These are phyloP conservation scores for Arthrinium phaeospermum DNA, from an alignment of 2,329 filamentous ascomycete genomes.

Conservation along the genomic window DNA sequence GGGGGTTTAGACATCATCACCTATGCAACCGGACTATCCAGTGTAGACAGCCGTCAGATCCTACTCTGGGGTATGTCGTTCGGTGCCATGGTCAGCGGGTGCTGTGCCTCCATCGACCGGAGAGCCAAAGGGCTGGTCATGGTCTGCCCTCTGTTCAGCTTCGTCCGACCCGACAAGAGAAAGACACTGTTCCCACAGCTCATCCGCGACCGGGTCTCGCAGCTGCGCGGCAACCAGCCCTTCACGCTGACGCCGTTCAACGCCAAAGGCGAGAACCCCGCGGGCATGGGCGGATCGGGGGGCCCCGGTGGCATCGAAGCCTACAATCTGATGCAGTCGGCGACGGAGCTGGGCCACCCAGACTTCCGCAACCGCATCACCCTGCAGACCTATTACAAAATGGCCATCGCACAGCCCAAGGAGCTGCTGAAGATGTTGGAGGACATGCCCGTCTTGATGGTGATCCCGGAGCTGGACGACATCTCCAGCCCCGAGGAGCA, in stretches of 20 bases:
- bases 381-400: slow-evolving; percentile 36
- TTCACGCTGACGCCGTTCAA: too few species aligned
- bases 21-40: slow-evolving; percentile 24
- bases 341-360: slow-evolving; percentile 25
- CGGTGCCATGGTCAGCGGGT: slow-evolving; percentile 25
- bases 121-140: slow-evolving; percentile 27
- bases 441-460: slow-evolving; percentile 33
- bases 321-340: slow-evolving; percentile 29
- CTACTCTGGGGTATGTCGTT: slow-evolving; percentile 35
- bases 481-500: slow-evolving; percentile 31
- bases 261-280: too few species aligned
- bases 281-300: slow-evolving; percentile 22
- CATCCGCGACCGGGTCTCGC: neutral
- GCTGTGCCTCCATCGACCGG: slow-evolving; percentile 30
- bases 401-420: slow-evolving; percentile 32
- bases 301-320: neutral
- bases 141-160: slow-evolving; percentile 33
- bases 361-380: slow-evolving; percentile 35
- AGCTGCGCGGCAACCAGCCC: too few species aligned
- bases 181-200: slow-evolving; percentile 26
- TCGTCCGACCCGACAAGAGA: slow-evolving; percentile 25
- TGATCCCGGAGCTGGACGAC: slow-evolving; percentile 36
- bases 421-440: slow-evolving; percentile 27
- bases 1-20: slow-evolving; percentile 26
- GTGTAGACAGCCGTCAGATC: slow-evolving; percentile 27